phyloP scores from a whole-genome alignment of 1,284 basidiomycete genomes.

The Ceratobasidium sp. region DNA sequence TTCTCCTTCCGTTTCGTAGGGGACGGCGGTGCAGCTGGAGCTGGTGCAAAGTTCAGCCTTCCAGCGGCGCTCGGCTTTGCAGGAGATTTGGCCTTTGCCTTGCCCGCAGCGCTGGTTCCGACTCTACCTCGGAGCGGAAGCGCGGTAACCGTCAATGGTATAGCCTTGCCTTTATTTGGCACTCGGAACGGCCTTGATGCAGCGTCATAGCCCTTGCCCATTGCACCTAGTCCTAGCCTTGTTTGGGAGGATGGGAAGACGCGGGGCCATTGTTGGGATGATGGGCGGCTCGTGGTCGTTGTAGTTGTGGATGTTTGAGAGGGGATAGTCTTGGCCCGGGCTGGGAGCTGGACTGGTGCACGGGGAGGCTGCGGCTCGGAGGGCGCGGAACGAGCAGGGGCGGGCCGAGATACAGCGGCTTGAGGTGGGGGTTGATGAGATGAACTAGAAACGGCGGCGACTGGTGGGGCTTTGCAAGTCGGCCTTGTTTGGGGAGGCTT shows the following conservation, averaged over 20 bases:
- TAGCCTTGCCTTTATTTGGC: constrained; percentile 14
- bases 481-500: background rate
- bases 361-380: background rate
- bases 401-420: constrained; percentile 2
- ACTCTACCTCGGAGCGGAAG: background rate
- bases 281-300: background rate
- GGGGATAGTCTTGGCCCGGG: constrained; percentile 5
- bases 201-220: constrained; percentile 11
- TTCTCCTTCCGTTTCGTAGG: constrained; percentile 14
- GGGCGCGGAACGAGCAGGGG: background rate
- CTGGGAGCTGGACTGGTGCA: background rate
- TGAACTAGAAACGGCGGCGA: background rate
- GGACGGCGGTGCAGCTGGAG: background rate
- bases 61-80: background rate
- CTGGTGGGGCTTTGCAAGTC: background rate
- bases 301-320: background rate
- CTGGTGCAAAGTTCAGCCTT: constrained; percentile 10
- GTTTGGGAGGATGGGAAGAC: constrained; percentile 23
- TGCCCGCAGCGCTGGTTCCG: background rate
- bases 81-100: constrained; percentile 3
- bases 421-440: constrained; percentile 4
- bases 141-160: constrained; percentile 11
- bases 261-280: constrained; percentile 6
- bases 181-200: constrained; percentile 8
- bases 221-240: constrained; percentile 12